Percentiles rank a stretch among this genome's conserved stretches.
Conservation (phyloP, 1,139 yeast genomes). For the Yamadazyma atmosphaerica region DNA sequence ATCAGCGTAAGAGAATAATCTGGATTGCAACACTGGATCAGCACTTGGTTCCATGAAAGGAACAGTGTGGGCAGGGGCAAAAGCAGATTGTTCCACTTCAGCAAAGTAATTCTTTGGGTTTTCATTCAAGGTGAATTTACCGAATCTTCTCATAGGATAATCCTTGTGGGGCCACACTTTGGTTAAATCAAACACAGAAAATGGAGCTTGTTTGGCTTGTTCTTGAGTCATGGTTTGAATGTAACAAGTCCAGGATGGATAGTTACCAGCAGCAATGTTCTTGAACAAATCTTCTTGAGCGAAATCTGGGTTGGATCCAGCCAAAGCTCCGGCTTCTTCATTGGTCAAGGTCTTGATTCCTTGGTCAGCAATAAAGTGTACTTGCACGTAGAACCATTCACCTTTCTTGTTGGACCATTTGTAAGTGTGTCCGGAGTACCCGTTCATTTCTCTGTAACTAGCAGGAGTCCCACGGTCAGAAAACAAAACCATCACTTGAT, state of each 20-base stretch:
- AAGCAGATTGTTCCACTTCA: slow-evolving; percentile 81
- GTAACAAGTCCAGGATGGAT: slow-evolving; percentile 65
- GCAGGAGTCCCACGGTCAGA: slow-evolving; percentile 73
- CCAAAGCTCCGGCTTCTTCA: slow-evolving; percentile 58
- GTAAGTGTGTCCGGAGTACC: slow-evolving; percentile 73
- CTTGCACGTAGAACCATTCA: slow-evolving; percentile 66
- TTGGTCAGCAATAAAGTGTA: slow-evolving; percentile 60
- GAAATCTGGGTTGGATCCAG: slow-evolving; percentile 65
- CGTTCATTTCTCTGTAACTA: slow-evolving; percentile 64
- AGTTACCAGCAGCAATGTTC: slow-evolving; percentile 57
- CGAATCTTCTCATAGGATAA: slow-evolving; percentile 74
- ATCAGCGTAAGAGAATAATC: slow-evolving; percentile 84
- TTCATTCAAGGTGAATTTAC: slow-evolving; percentile 66
- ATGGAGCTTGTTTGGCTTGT: slow-evolving; percentile 59
- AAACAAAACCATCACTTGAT: slow-evolving; percentile 62
- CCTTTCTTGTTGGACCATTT: slow-evolving; percentile 68
- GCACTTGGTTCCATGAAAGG: slow-evolving; percentile 85
- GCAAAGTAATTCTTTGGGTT: slow-evolving; percentile 80
- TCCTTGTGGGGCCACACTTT: slow-evolving; percentile 81
- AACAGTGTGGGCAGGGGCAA: slow-evolving; percentile 80
- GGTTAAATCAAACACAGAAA: slow-evolving; percentile 69
- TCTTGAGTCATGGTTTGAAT: slow-evolving; percentile 69
- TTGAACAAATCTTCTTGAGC: slow-evolving; percentile 66
- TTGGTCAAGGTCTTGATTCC: slow-evolving; percentile 55
- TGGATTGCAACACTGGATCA: slow-evolving; percentile 83